Conservation (phyloP, 345 rosid species). For the Ailanthus altissimus region DNA sequence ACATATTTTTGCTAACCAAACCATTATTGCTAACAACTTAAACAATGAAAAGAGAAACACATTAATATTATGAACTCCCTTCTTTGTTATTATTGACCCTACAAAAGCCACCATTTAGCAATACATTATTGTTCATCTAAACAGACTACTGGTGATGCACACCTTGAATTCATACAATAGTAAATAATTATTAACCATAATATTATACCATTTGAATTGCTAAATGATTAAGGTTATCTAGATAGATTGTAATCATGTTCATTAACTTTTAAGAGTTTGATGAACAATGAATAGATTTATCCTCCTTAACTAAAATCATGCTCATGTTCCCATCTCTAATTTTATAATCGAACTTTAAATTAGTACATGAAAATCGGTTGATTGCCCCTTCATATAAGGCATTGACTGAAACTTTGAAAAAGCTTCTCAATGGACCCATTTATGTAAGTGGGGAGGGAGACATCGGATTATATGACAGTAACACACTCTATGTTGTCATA, state of each 20-base stretch:
- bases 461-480: background rate
- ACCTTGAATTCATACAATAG: background rate
- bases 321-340: background rate
- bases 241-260: background rate
- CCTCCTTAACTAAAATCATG: too few species aligned
- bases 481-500: background rate
- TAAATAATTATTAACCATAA: background rate
- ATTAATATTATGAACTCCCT: background rate
- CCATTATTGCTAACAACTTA: background rate
- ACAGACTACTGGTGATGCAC: background rate
- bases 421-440: background rate
- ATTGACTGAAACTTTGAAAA: conserved; percentile 5
- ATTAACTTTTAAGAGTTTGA: background rate
- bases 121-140: background rate
- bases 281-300: background rate
- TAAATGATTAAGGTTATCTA: background rate
- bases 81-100: background rate
- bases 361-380: background rate
- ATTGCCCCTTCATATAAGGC: background rate
- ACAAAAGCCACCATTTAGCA: background rate
- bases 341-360: background rate
- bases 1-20: too few species aligned
- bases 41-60: background rate
- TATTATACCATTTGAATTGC: background rate
- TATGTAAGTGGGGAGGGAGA: background rate